Base-by-base conservation (phyloP, 208 protist species). In the Crithidia acanthocephali region DNA sequence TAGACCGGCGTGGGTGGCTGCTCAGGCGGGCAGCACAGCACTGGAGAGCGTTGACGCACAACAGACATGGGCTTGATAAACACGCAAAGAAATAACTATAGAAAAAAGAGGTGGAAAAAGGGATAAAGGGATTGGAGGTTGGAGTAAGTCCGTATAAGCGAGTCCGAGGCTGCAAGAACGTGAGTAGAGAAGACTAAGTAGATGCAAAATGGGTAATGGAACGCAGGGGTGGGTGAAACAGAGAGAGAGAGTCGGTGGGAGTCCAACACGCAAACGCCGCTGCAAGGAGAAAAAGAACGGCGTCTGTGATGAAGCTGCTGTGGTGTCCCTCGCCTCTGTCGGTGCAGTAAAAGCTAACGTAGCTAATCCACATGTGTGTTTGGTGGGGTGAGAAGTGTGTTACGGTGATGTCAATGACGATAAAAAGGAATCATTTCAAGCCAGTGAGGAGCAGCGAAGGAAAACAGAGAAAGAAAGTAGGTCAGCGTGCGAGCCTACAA, bases 41-140 rank as follows among this genome's bases (percentile, higher is more conserved):
- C 40, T 2, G 53, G 44, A 6, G 40, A 13, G 55, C 52, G 42
- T 47, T 53, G 66, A 15, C 9, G 33, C 58, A 66, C 47, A 25
- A 63, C 27, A 20, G 44, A 69, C 33, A 74, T 68, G 4, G 28
- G 2, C 16, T 4, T 2, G 37, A 37, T 37, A 28, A 57, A 9
- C 10, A 16, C n/a, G n/a, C n/a, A n/a, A n/a, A n/a, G n/a, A 33
- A 37, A 37, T 10, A 50, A 16, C 15, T 50, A 50, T 22, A 22
- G 45, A 22, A n/a, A 50, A n/a, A n/a, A n/a, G n/a, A n/a, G n/a
- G 37, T 16, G 13, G 37, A 44, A 44, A 44, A 44, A 44, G 37
- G 37, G 37, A 44, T 44, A 7, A 44, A n/a, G n/a, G n/a, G n/a
- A n/a, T n/a, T n/a, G n/a, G n/a, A n/a, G n/a, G n/a, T n/a, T n/a